Evolutionary conservation across 208 protist species (phyloP).

Genomic region (Trypanosoma scelopori): DNA sequence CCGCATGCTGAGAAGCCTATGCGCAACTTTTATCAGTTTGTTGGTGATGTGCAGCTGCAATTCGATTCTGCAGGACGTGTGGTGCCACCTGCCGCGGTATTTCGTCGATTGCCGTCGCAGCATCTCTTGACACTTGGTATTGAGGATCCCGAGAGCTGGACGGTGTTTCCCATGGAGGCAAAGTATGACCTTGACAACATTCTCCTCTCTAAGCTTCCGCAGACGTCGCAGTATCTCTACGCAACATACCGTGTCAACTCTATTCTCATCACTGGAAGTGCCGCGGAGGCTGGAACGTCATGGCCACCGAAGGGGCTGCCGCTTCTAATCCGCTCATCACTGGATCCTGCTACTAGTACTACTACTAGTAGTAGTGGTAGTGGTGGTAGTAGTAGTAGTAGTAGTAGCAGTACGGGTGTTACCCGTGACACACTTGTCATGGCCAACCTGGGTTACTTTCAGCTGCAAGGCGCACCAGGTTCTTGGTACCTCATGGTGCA

Average conservation of each 20-base stretch:
- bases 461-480: constrained; percentile 93
- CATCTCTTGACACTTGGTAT: constrained; percentile 80
- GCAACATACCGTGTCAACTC: constrained; percentile 90
- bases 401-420: background rate
- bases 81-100: constrained; percentile 47
- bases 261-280: constrained; percentile 87
- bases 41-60: constrained; percentile 43
- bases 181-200: constrained; percentile 97
- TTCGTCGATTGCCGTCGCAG: constrained; percentile 49
- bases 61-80: constrained; percentile 82
- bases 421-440: constrained; percentile 96
- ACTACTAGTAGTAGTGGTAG: background rate
- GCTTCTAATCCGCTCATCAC: constrained; percentile 57
- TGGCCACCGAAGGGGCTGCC: constrained; percentile 69
- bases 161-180: constrained; percentile 72
- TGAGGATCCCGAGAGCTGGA: constrained; percentile 90
- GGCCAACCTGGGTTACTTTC: constrained; percentile 97
- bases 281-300: constrained; percentile 22
- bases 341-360: background rate
- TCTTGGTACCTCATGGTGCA: constrained; percentile 82
- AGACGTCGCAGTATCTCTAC: constrained; percentile 34
- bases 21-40: constrained; percentile 92
- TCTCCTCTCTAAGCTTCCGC: constrained; percentile 68
- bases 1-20: constrained; percentile 70
- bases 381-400: background rate